Conservation (phyloP, 2,329 filamentous ascomycete genomes). For the Xylaria sp. region DNA sequence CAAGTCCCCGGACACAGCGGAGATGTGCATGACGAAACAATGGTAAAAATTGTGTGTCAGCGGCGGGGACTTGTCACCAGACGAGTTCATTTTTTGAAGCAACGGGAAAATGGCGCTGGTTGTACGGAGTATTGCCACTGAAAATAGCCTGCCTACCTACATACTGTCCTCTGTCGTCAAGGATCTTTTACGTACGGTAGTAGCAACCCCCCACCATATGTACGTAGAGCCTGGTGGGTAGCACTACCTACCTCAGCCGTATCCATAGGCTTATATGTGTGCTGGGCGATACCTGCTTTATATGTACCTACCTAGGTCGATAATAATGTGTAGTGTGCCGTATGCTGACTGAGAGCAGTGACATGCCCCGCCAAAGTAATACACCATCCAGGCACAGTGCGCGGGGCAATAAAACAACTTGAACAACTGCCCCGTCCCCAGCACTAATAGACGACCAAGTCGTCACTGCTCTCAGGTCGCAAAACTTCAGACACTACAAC, state of each 20-base stretch:
- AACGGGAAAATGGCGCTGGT: slow-evolving; percentile 26
- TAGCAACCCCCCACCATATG: not conserved
- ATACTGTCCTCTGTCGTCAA: not conserved
- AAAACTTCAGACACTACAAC: slow-evolving; percentile 28
- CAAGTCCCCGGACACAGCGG: not conserved
- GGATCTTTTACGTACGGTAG: not conserved
- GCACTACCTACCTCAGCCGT: not conserved
- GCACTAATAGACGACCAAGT: not conserved
- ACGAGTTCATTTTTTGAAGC: slow-evolving; percentile 13
- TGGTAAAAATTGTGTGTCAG: not conserved
- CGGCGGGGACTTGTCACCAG: slow-evolving; percentile 22
- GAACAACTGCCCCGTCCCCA: slow-evolving; percentile 17
- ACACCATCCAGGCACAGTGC: slow-evolving; percentile 26
- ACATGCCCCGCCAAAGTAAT: slow-evolving; percentile 36
- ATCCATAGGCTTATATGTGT: not conserved
- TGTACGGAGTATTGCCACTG: slow-evolving; percentile 14
- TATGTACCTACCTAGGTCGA: not conserved
- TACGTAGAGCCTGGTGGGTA: not conserved
- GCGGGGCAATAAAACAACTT: slow-evolving; percentile 25
- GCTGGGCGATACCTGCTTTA: not conserved
- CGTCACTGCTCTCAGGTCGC: slow-evolving; percentile 16
- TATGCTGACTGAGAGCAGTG: slow-evolving; percentile 4
- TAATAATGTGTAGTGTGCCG: not conserved
- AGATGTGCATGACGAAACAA: slow-evolving; percentile 10
- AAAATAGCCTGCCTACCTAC: slow-evolving; percentile 1